A percentile compares a stretch with the other conserved stretches of the same genome.
These are phyloP conservation scores for Coleophoma eucalyptorum DNA, from an alignment of 2,329 filamentous ascomycete species.

Conservation along the genomic window DNA sequence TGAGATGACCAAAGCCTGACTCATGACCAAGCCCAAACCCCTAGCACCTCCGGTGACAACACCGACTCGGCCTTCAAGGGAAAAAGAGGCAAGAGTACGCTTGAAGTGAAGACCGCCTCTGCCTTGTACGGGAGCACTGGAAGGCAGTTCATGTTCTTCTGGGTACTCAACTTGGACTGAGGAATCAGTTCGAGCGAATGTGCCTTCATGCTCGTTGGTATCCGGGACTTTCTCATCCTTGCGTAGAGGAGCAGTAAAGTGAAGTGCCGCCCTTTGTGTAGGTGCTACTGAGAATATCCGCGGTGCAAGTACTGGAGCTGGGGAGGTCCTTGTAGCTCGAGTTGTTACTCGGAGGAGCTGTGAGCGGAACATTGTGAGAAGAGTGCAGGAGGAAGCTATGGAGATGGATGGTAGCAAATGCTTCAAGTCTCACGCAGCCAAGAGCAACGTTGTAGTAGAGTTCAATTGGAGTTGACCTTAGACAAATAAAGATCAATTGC, in stretches of 20 bases:
- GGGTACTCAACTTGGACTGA: constrained; percentile 77
- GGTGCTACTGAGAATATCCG: constrained; percentile 8
- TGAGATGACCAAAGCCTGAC: constrained; percentile 82
- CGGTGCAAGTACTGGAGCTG: constrained; percentile 8
- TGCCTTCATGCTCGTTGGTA: constrained; percentile 18
- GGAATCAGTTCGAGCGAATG: constrained; percentile 75
- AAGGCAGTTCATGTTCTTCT: constrained; percentile 67
- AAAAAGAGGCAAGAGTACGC: constrained; percentile 81
- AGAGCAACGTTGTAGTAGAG: too few relatives aligned
- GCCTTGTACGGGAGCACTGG: constrained; percentile 66
- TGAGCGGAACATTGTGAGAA: constrained; percentile 22
- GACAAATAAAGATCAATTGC: too few relatives aligned
- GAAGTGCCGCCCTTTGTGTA: constrained; percentile 12
- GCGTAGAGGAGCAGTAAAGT: constrained; percentile 12
- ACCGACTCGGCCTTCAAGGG: constrained; percentile 77
- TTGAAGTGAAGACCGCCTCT: constrained; percentile 79
- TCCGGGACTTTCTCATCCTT: constrained; percentile 18
- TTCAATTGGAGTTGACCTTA: too few relatives aligned
- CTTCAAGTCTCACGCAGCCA: not conserved
- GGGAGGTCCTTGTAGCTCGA: constrained; percentile 17
- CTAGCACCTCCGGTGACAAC: constrained; percentile 88
- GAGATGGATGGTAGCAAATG: not conserved
- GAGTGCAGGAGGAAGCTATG: constrained; percentile 4
- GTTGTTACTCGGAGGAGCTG: constrained; percentile 22
- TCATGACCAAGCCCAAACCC: constrained; percentile 88